Conservation (phyloP, 2,329 filamentous ascomycete species). For the Cadophora luteo-olivacea region DNA sequence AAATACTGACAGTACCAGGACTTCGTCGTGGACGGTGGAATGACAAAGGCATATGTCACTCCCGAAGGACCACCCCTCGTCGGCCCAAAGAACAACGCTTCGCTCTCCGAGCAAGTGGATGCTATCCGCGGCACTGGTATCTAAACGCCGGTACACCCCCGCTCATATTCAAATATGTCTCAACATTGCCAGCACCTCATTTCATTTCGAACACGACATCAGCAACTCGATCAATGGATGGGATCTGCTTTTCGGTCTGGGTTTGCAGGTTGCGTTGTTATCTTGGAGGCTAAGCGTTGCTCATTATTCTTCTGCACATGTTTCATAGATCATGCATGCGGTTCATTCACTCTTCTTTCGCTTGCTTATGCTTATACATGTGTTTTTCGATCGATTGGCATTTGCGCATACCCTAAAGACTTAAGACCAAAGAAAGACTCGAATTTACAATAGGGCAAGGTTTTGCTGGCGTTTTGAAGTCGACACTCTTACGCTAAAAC, state of each 20-base stretch:
- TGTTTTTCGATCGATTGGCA: neutral
- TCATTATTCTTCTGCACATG: neutral
- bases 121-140: conserved; percentile 43
- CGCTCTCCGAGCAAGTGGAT: conserved; percentile 44
- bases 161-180: neutral
- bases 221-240: neutral
- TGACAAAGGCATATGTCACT: conserved; percentile 90
- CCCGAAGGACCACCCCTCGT: conserved; percentile 62
- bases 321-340: neutral
- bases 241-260: neutral
- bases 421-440: neutral
- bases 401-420: neutral
- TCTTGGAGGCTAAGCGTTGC: conserved; percentile 12
- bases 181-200: neutral
- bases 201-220: conserved; percentile 1
- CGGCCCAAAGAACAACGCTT: conserved; percentile 57
- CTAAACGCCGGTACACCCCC: too few relatives aligned
- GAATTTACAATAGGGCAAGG: too few relatives aligned
- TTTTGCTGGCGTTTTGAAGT: too few relatives aligned
- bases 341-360: neutral
- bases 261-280: neutral
- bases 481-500: too few relatives aligned
- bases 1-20: conserved; percentile 56
- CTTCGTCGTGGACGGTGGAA: conserved; percentile 93
- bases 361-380: neutral